These are phyloP conservation scores for Thalassiosira mediterranea DNA, from an alignment of 352 stramenopile species.

Conservation along the genomic window DNA sequence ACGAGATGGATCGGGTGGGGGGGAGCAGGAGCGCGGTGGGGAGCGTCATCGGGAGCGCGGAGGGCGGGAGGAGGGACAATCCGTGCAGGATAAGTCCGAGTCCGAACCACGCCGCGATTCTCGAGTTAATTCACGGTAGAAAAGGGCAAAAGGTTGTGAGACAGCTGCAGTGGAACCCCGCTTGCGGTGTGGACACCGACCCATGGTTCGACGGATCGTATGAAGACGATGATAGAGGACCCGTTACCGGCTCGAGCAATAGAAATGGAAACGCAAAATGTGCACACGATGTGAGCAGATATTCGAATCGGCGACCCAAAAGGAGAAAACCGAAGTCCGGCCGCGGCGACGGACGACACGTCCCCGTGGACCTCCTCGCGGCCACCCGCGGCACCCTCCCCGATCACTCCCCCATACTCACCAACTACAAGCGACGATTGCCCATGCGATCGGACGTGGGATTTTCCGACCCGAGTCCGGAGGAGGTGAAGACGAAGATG, in stretches of 20 bases:
- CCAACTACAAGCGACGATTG: slow-evolving; percentile 65
- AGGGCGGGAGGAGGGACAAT: slow-evolving; percentile 30
- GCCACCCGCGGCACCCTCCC: slow-evolving; percentile 51
- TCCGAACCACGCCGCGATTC: slow-evolving; percentile 40
- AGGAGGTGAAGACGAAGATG: slow-evolving; percentile 75
- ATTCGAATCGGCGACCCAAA: background rate
- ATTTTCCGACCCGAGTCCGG: slow-evolving; percentile 65
- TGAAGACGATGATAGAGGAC: slow-evolving; percentile 26
- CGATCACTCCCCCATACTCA: slow-evolving; percentile 61
- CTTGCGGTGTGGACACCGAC: slow-evolving; percentile 60
- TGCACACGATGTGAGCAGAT: background rate
- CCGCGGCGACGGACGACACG: slow-evolving; percentile 58
- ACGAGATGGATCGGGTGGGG: slow-evolving; percentile 49
- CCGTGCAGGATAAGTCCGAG: slow-evolving; percentile 49
- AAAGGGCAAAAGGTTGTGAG: slow-evolving; percentile 8
- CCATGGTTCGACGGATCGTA: slow-evolving; percentile 54
- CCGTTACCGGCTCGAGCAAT: background rate
- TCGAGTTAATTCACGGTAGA: slow-evolving; percentile 39
- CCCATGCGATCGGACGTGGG: slow-evolving; percentile 78
- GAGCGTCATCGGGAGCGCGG: background rate
- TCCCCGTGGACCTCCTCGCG: slow-evolving; percentile 55
- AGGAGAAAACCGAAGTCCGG: slow-evolving; percentile 1
- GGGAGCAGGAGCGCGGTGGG: slow-evolving; percentile 7
- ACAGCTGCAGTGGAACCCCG: slow-evolving; percentile 61
- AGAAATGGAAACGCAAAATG: background rate